Evolutionary conservation across 148 eudicot genomes (phyloP).

Genomic region (Dianthus caryophyllus): DNA sequence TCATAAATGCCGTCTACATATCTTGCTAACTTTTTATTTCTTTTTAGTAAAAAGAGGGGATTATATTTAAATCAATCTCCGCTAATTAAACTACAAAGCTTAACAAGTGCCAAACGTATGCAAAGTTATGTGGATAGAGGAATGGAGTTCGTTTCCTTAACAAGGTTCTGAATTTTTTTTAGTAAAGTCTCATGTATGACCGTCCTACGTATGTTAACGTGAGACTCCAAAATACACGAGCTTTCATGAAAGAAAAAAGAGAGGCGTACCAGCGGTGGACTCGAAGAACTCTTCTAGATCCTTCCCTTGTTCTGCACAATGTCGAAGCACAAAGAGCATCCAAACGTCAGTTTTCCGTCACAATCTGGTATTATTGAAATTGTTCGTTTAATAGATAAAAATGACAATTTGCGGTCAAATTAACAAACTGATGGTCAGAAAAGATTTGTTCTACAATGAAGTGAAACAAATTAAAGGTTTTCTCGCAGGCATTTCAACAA

Average conservation of each 20-base stretch:
- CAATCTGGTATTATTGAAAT: background rate
- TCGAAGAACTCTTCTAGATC: slow-evolving; percentile 89
- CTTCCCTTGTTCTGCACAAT: slow-evolving; percentile 74
- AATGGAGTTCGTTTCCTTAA: too few species aligned
- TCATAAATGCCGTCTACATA: background rate
- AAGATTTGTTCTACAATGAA: background rate
- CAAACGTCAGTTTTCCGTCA: background rate
- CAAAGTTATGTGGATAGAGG: background rate
- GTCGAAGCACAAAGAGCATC: slow-evolving; percentile 15
- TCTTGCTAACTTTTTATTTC: background rate
- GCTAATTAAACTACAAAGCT: too few species aligned
- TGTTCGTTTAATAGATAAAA: background rate
- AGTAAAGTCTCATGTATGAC: too few species aligned
- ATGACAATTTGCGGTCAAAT: background rate
- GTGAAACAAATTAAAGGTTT: background rate
- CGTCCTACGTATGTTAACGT: too few species aligned
- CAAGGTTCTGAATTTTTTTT: too few species aligned
- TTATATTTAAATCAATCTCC: too few species aligned
- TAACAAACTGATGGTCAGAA: background rate
- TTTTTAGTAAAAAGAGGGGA: too few species aligned
- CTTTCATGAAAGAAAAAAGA: background rate
- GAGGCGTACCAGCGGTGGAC: slow-evolving; percentile 77
- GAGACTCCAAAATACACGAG: too few species aligned
- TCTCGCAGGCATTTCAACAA: too few species aligned
- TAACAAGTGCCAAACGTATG: too few species aligned